These are phyloP conservation scores for Dianthus caryophyllus DNA, from an alignment of 148 eudicot genomes.

Conservation along the genomic window DNA sequence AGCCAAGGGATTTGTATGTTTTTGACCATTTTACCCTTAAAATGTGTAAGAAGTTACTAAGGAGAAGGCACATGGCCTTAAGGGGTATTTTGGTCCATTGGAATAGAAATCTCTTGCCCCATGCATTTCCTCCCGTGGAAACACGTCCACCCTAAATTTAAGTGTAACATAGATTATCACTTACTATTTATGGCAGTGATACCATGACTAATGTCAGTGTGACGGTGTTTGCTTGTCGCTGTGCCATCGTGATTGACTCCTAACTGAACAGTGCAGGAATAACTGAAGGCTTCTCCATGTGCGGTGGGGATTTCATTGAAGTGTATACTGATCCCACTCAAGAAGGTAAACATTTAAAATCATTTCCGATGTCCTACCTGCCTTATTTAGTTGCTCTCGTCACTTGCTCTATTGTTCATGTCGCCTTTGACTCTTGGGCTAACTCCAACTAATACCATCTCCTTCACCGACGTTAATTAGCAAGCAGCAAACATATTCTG, in stretches of 20 bases:
- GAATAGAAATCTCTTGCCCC: no score
- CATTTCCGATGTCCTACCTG: not conserved
- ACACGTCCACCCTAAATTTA: no score
- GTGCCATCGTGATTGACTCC: slow-evolving; percentile 22
- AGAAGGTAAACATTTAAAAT: slow-evolving; percentile 45
- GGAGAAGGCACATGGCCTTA: no score
- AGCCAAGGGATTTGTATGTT: no score
- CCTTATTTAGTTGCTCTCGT: not conserved
- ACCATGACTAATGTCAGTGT: no score
- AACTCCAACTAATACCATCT: not conserved
- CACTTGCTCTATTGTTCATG: not conserved
- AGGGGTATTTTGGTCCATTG: no score
- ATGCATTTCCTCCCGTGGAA: no score
- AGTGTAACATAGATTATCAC: no score
- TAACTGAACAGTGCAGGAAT: slow-evolving; percentile 87
- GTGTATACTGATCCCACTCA: slow-evolving; percentile 88
- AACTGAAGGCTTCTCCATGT: slow-evolving; percentile 99
- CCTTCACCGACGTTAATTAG: not conserved
- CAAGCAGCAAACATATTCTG: not conserved
- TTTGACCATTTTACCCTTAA: no score
- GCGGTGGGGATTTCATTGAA: slow-evolving; percentile 98
- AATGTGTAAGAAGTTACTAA: no score
- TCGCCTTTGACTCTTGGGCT: not conserved
- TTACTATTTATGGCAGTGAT: no score
- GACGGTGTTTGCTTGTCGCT: slow-evolving; percentile 3